phyloP scores from a whole-genome alignment of 1,139 yeast species.

The Wickerhamomyces sp. region DNA sequence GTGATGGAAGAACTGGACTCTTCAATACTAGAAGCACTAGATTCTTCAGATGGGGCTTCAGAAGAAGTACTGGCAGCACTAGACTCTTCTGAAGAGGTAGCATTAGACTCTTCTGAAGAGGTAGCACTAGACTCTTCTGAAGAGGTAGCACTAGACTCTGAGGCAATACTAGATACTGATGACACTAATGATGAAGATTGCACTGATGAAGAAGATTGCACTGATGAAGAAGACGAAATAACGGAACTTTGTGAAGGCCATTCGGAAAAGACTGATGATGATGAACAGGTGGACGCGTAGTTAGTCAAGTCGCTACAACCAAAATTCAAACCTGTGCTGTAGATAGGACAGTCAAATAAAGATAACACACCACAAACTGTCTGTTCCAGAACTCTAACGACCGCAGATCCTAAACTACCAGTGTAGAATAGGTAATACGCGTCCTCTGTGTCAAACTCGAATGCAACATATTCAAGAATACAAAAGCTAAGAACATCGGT shows the following conservation, averaged over 20 bases:
- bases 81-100: not conserved
- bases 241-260: not conserved
- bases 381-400: constrained; percentile 1
- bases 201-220: not conserved
- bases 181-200: not conserved
- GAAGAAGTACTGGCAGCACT: not conserved
- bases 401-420: constrained; percentile 4
- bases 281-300: not conserved
- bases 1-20: not conserved
- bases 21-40: not conserved
- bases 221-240: not conserved
- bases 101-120: not conserved
- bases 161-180: not conserved
- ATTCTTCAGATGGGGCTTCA: not conserved
- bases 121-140: not conserved
- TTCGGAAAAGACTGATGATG: too few species aligned
- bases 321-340: constrained; percentile 2
- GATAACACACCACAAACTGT: constrained; percentile 3
- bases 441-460: constrained; percentile 3
- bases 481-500: constrained; percentile 5
- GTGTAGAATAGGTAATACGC: constrained; percentile 2
- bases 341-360: constrained; percentile 2
- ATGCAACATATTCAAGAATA: constrained; percentile 7
- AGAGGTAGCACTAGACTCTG: not conserved
- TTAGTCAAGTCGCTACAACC: constrained; percentile 2